Base-by-base conservation (phyloP, 148 eudicot genomes). In the Rhododendron ovatum region DNA sequence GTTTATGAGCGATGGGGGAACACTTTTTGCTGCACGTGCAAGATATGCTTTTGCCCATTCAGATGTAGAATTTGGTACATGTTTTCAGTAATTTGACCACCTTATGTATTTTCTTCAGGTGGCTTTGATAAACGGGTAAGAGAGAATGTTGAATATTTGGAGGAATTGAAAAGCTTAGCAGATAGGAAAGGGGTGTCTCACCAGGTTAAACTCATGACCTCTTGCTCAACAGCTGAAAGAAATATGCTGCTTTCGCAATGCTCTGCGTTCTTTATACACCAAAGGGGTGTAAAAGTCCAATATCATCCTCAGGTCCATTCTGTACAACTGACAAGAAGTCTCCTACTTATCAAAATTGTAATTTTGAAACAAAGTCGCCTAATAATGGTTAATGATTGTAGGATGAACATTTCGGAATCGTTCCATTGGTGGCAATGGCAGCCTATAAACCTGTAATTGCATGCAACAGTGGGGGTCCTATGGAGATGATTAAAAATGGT, bases 361-460 rank as follows among this genome's bases (percentile, higher is more conserved):
- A 39, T 39, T 5, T 39, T 39, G 6, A 5, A 35, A 35, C 37
- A 35, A 35, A 35, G 37, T 35, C 37, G 37, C 37, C 37, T 79
- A 51, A 26, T 51, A 0, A 24, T 33, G 78, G 13, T 13, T 24
- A 61, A 83, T 20, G 30, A 7, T 35, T 86, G 85, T 75, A 96
- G 98, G 96, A 95, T 86, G 98, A 97, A 85, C 98, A 97, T 87
- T 97, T 97, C 76, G 99, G 99, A 26, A 96, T 96, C 53, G 98
- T 96, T 45, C 99, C 98, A 26, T 84, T 96, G 88, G 99, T 94
- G 89, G 99, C 99, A 65, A 96, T 96, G 99, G 99, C 99, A 18
- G 94, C 99, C 61, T 81, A 92, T 75, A 96, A 92, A 84, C 99
- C 98, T 15, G 98, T 95, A 35, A 94, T 95, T 53, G 98, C 96